These are phyloP conservation scores for Circinella umbellata DNA, from an alignment of 371 early-diverging fungal genomes.

Conservation along the genomic window DNA sequence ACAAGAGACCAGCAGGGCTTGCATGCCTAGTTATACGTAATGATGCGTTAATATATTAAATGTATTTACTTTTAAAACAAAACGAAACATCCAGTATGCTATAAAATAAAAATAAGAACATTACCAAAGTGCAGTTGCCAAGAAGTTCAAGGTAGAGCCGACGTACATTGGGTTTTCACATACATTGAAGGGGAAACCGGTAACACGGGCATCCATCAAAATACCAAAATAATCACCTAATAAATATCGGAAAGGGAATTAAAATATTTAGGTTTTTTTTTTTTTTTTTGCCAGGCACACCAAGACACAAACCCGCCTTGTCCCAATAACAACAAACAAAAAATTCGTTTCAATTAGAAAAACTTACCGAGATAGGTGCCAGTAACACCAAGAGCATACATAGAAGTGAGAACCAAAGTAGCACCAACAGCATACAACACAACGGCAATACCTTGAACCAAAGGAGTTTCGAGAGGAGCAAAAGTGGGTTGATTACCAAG, in stretches of 20 bases:
- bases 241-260: background rate
- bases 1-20: conserved; percentile 70
- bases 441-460: conserved; percentile 54
- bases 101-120: background rate
- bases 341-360: too few relatives aligned
- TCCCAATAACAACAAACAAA: too few relatives aligned
- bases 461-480: conserved; percentile 49
- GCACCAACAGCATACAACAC: conserved; percentile 70
- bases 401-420: conserved; percentile 82
- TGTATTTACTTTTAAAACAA: too few relatives aligned
- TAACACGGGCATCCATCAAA: conserved; percentile 85
- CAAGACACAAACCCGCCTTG: too few relatives aligned
- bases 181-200: conserved; percentile 91
- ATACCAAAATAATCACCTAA: conserved; percentile 95
- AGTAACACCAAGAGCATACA: conserved; percentile 86
- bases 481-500: conserved; percentile 70
- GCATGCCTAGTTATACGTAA: conserved; percentile 46
- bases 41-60: background rate
- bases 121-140: conserved; percentile 87
- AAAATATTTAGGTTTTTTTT: background rate
- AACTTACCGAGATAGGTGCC: conserved; percentile 86
- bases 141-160: conserved; percentile 88
- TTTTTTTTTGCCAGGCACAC: too few relatives aligned
- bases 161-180: conserved; percentile 93
- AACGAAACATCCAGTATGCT: background rate